Base-by-base conservation (phyloP, 768 basidiomycete genomes). In the Paxillus ammoniavirescens region DNA sequence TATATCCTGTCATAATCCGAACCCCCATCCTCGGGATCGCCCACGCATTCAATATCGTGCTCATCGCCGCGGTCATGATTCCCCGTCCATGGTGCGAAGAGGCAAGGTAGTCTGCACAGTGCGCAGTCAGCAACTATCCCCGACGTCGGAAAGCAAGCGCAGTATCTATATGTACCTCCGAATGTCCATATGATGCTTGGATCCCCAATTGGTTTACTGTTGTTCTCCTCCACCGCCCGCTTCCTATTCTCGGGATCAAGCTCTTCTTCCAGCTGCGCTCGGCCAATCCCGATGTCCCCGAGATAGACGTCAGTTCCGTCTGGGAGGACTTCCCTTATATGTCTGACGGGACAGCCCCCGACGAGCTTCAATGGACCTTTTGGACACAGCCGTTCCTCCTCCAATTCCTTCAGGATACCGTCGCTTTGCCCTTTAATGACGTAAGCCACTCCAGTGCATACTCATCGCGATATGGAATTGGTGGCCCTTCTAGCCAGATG, bases 41-140 rank as follows among this genome's bases (percentile, higher is more conserved):
- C 87, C 89, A 89, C 10, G 75, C 62, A 15, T 77, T 62, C 42
- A 90, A 49, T 31, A 91, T 45, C 5, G 77, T 77, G 8, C 67
- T 68, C 31, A 91, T 61, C 0, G 79, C 86, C n/a, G 79, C 81
- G 18, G 80, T 78, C 89, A 90, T 90, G 56, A 91, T 88, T 0
- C 88, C 87, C 58, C 71, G 75, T 30, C 86, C 76, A 53, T 89
- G 87, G 61, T 86, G 79, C 33, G 77, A 78, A 14, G 82, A 74
- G 5, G 75, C 78, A 40, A 89, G 67, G 56, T 77, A 87, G 62
- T 86, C 87, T 87, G 61, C n/a, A 45, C 2, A 44, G 54, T 23
- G 30, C 5, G 42, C 47, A 38, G 21, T 49, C 33, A 53, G 50
- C 42, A 45, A 49, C 7, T 35, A 7, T 17, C 2, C 2, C 10